Percentiles rank a stretch among this genome's conserved stretches.
Conservation (phyloP, 2,329 filamentous ascomycete genomes). For the Fusarium oxysporum region DNA sequence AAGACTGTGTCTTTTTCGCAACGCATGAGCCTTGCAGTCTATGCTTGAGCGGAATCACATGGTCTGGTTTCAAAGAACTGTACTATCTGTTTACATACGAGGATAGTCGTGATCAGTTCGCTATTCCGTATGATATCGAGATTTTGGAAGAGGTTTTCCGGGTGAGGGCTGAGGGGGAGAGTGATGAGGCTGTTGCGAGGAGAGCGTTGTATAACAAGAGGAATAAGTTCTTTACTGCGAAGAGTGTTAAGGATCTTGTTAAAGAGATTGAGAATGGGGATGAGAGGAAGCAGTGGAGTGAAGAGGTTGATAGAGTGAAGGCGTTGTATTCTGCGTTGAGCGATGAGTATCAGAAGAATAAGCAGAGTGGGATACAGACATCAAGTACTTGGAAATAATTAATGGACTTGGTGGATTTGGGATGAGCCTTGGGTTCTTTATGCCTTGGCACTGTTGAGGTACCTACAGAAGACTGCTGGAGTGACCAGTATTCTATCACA, state of each 20-base stretch:
- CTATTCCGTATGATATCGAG: constrained; percentile 68
- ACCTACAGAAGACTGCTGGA: too few species aligned
- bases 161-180: constrained; percentile 55
- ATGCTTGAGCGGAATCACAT: constrained; percentile 68
- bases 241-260: constrained; percentile 57
- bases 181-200: constrained; percentile 50
- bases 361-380: constrained; percentile 55
- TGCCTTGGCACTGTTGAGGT: not conserved
- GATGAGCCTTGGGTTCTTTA: not conserved
- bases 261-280: constrained; percentile 50
- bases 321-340: constrained; percentile 59
- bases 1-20: constrained; percentile 67
- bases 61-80: constrained; percentile 67
- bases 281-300: constrained; percentile 50
- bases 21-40: constrained; percentile 70
- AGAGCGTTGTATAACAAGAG: constrained; percentile 64
- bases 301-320: constrained; percentile 62
- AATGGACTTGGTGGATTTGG: rapidly evolving
- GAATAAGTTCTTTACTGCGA: constrained; percentile 66
- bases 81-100: constrained; percentile 71
- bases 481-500: too few species aligned
- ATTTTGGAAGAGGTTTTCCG: constrained; percentile 67
- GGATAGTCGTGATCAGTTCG: constrained; percentile 66
- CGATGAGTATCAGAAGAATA: constrained; percentile 62
- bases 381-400: constrained; percentile 60